Evolutionary conservation across 176 grass and related monocot species (phyloP).

Genomic region (Aegilops bicornis): DNA sequence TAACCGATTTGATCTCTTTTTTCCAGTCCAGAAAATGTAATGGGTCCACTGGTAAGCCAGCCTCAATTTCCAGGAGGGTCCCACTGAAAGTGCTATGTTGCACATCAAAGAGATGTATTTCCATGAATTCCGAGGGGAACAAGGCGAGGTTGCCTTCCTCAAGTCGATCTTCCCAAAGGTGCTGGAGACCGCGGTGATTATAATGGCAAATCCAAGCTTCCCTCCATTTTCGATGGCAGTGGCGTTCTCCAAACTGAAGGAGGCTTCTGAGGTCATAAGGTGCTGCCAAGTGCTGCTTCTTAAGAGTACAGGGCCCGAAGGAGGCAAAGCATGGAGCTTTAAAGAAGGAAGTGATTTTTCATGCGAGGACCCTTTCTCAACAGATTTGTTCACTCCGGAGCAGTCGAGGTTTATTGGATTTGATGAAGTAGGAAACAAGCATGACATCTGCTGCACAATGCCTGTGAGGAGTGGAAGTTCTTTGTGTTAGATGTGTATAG

Average conservation of each 20-base stretch:
- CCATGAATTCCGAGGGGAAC: not conserved
- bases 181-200: not conserved
- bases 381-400: not conserved
- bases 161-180: not conserved
- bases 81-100: not conserved
- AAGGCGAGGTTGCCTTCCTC: not conserved
- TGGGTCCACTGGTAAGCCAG: not conserved
- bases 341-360: not conserved
- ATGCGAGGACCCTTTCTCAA: not conserved
- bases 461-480: not conserved
- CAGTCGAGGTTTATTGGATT: no score
- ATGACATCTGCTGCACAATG: no score
- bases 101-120: not conserved
- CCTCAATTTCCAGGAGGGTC: not conserved
- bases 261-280: not conserved
- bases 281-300: not conserved
- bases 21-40: not conserved
- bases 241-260: not conserved
- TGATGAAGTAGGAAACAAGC: no score
- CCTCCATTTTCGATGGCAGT: not conserved
- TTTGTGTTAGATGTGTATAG: no score
- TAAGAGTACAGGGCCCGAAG: not conserved
- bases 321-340: not conserved
- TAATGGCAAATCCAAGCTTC: not conserved
- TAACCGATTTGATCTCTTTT: not conserved